These are phyloP conservation scores for Neocucurbitaria cava DNA, from an alignment of 2,329 filamentous ascomycete species.

Conservation along the genomic window DNA sequence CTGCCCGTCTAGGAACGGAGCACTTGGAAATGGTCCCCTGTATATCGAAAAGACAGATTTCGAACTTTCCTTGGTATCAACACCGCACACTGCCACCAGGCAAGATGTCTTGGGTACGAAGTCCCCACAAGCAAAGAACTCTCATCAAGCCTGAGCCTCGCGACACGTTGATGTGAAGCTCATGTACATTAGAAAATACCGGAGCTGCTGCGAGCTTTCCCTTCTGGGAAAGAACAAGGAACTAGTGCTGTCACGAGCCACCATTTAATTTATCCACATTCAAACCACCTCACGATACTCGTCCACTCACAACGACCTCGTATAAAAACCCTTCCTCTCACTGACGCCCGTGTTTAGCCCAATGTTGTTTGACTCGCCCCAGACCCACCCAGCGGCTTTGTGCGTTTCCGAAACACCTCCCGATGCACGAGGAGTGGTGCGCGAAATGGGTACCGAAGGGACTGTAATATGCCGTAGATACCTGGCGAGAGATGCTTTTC, in stretches of 20 bases:
- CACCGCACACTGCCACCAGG: not conserved
- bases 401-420: slow-evolving; percentile 3
- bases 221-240: slow-evolving; percentile 3
- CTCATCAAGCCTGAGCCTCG: slow-evolving; percentile 19
- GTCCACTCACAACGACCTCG: slow-evolving; percentile 16
- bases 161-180: slow-evolving; percentile 14
- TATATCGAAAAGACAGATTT: not conserved
- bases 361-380: not conserved
- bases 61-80: not conserved
- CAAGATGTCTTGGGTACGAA: not conserved
- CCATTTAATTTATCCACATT: slow-evolving; percentile 19
- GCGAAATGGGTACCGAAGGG: slow-evolving; percentile 3
- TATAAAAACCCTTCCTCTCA: slow-evolving; percentile 2
- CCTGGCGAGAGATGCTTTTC: slow-evolving; percentile 1
- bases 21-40: not conserved
- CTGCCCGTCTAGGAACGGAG: not conserved
- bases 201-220: slow-evolving; percentile 8
- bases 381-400: not conserved
- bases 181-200: slow-evolving; percentile 12
- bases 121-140: slow-evolving; percentile 21
- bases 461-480: not conserved
- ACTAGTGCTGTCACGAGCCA: slow-evolving; percentile 12
- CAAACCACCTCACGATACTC: slow-evolving; percentile 14
- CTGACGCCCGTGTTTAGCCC: not conserved
- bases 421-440: not conserved